Evolutionary conservation across 441 rosid genomes (phyloP).

Genomic region (Brassica balearica): DNA sequence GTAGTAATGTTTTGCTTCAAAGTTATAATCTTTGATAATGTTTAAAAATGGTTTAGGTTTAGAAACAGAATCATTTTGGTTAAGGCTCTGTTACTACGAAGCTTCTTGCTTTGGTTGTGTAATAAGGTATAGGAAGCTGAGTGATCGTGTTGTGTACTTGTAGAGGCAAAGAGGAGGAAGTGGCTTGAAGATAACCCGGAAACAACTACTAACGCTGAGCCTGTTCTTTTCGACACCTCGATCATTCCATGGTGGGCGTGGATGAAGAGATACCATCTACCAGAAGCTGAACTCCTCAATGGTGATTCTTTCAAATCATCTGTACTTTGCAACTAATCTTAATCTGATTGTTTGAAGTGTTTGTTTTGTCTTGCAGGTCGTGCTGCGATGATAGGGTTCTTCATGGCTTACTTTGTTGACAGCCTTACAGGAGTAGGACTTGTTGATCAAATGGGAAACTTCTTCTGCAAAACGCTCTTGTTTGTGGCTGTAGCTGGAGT

Average conservation of each 20-base stretch:
- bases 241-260: constrained; percentile 99
- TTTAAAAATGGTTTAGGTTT: constrained; percentile 1
- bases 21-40: too few relatives aligned
- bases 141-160: constrained; percentile 6
- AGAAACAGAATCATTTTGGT: not conserved
- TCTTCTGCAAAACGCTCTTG: constrained; percentile 91
- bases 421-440: constrained; percentile 92
- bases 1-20: not conserved
- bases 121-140: not conserved
- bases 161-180: constrained; percentile 88
- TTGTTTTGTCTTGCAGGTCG: constrained; percentile 60
- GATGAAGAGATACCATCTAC: constrained; percentile 93
- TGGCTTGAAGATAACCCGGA: constrained; percentile 89
- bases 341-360: not conserved
- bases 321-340: not conserved
- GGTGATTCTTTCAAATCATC: constrained; percentile 46
- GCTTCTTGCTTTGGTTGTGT: constrained; percentile 20
- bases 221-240: constrained; percentile 87
- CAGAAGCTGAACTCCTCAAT: constrained; percentile 93
- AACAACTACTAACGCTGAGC: constrained; percentile 77
- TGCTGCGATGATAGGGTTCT: constrained; percentile 98
- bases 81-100: constrained; percentile 10
- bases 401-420: constrained; percentile 96
- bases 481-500: constrained; percentile 82
- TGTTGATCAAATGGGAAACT: constrained; percentile 95